These are phyloP conservation scores for Neovahlkampfia damariscottae DNA, from an alignment of 78 protist species.

Conservation along the genomic window DNA sequence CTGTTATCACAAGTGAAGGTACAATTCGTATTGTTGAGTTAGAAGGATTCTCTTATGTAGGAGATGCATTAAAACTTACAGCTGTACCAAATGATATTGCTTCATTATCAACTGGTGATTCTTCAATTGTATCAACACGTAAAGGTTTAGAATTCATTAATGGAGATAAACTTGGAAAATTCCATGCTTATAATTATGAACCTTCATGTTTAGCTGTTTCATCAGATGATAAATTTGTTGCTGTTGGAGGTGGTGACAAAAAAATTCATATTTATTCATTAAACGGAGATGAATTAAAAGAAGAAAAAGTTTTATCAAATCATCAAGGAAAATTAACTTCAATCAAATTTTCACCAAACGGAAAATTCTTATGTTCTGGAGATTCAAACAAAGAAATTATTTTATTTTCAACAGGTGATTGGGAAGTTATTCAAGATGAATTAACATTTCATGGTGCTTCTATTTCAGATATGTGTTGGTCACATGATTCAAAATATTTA, in stretches of 20 bases:
- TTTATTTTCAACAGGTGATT: slow-evolving; percentile 24
- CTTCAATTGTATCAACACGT: background rate
- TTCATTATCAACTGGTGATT: background rate
- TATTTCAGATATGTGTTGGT: background rate
- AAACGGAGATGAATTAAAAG: background rate
- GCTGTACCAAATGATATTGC: background rate
- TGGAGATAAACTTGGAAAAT: background rate
- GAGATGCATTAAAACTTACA: background rate
- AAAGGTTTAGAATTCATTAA: background rate
- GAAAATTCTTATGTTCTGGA: slow-evolving; percentile 49
- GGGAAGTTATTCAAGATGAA: background rate
- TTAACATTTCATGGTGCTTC: background rate
- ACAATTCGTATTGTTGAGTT: background rate
- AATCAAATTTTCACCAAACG: slow-evolving; percentile 56
- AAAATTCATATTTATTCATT: background rate
- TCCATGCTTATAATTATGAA: background rate
- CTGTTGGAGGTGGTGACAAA: background rate
- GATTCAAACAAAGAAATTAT: slow-evolving; percentile 43
- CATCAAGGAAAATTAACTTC: slow-evolving; percentile 23
- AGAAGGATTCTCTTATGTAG: background rate
- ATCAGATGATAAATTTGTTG: background rate
- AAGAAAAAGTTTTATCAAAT: background rate
- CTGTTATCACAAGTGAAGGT: background rate
- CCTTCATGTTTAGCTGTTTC: background rate
- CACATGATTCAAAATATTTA: background rate